phyloP scores from a whole-genome alignment of 2,329 filamentous ascomycete genomes.

The Madurella fahalii region DNA sequence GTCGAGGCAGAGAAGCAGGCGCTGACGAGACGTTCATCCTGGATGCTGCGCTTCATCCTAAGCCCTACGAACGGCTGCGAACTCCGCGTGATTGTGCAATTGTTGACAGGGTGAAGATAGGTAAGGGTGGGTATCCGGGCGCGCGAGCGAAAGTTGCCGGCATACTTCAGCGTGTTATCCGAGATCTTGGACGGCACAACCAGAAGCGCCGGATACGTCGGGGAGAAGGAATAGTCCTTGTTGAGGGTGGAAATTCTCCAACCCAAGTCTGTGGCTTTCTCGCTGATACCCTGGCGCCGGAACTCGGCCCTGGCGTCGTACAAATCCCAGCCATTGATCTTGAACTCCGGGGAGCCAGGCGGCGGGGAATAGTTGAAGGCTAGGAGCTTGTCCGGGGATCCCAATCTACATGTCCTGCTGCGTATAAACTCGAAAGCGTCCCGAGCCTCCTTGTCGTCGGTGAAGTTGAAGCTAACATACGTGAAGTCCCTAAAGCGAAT shows the following conservation, averaged over 20 bases:
- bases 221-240: slow-evolving; percentile 81
- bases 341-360: slow-evolving; percentile 58
- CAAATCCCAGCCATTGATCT: slow-evolving; percentile 73
- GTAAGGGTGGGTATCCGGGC: slow-evolving; percentile 83
- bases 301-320: slow-evolving; percentile 88
- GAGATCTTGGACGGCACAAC: slow-evolving; percentile 86
- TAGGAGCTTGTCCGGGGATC: slow-evolving; percentile 81
- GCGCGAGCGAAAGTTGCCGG: slow-evolving; percentile 81
- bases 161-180: slow-evolving; percentile 96
- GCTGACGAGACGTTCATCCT: slow-evolving; percentile 89
- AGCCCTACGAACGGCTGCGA: slow-evolving; percentile 89
- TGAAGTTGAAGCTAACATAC: slow-evolving; percentile 87
- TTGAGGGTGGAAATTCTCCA: slow-evolving; percentile 94
- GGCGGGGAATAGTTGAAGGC: slow-evolving; percentile 82
- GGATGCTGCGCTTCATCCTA: slow-evolving; percentile 81
- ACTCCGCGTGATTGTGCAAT: slow-evolving; percentile 92
- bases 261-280: slow-evolving; percentile 69
- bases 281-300: slow-evolving; percentile 78
- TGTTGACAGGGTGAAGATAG: slow-evolving; percentile 95
- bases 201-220: slow-evolving; percentile 83
- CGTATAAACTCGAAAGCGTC: slow-evolving; percentile 88
- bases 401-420: slow-evolving; percentile 73
- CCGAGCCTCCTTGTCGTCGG: slow-evolving; percentile 66
- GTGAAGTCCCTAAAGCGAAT: slow-evolving; percentile 90
- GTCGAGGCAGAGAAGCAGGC: slow-evolving; percentile 80